Evolutionary conservation across 129 eudicot species (phyloP).

Genomic region (Lonicera japonica): DNA sequence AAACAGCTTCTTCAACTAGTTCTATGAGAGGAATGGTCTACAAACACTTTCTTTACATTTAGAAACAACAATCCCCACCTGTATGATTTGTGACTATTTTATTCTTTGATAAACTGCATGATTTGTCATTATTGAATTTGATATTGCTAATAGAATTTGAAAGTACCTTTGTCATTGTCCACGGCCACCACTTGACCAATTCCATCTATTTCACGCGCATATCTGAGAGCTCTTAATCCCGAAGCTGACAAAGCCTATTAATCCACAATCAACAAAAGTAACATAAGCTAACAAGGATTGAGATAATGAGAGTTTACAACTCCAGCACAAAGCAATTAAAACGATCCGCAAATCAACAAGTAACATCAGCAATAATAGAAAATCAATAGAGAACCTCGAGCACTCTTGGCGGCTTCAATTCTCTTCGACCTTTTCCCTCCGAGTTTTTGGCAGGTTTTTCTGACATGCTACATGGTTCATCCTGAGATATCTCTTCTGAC

Average conservation of each 20-base stretch:
- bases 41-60: not conserved
- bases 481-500: slow-evolving; percentile 30
- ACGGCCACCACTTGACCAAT: slow-evolving; percentile 90
- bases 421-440: slow-evolving; percentile 43
- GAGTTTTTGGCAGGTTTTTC: slow-evolving; percentile 38
- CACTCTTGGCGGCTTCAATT: slow-evolving; percentile 83
- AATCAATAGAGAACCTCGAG: slow-evolving; percentile 59
- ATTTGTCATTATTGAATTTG: not conserved
- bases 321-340: slow-evolving; percentile 1
- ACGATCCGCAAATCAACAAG: not conserved
- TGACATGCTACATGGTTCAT: slow-evolving; percentile 27
- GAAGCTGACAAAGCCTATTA: slow-evolving; percentile 85
- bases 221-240: slow-evolving; percentile 92
- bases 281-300: slow-evolving; percentile 3
- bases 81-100: not conserved
- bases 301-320: not conserved
- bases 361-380: not conserved
- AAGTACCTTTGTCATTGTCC: slow-evolving; percentile 77
- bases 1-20: too few relatives aligned
- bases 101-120: not conserved
- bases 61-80: not conserved
- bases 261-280: slow-evolving; percentile 11
- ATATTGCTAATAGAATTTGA: not conserved
- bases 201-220: slow-evolving; percentile 95
- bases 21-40: not conserved